Base-by-base conservation (phyloP, 1,284 basidiomycete species). In the Ceratobasidium sp. region DNA sequence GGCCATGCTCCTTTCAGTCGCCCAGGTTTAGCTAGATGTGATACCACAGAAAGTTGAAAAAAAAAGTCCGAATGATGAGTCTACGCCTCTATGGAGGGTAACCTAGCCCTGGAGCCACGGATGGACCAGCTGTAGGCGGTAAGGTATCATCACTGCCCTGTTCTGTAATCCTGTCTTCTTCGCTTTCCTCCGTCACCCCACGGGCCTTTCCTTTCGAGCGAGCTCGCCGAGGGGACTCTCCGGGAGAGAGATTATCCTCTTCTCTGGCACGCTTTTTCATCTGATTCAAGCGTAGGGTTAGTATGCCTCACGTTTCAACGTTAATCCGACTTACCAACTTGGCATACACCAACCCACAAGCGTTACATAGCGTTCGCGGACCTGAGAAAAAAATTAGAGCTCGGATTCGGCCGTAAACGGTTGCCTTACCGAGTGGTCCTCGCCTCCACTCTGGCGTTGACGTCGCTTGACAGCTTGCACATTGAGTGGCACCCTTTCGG, bases 391-490 rank as follows among this genome's bases (percentile, higher is more conserved):
- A 70, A 64, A 71, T 52, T 47, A 43, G 27, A 54, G 71, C 49
- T 52, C 20, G 17, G 49, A 71, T 25, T 79, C 35, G 32, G 17
- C 6, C 47, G 50, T 40, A 49, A 57, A 27, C 22, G 15, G n/a
- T 17, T 35, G 27, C 29, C 83, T 77, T 75, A 91, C 90, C 90
- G 79, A 92, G 78, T 15, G 90, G 90, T 0, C 90, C 90, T 73
- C 90, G 79, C 68, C 90, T 82, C 90, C 91, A 92, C 80, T 92
- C 90, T 4, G 90, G 90, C 69, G 91, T 92, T 67, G 90, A 87
- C n/a, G 90, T 92, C 70, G 90, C 90, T 73, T 81, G 83, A 78
- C 90, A 92, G 32, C 89, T 91, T 34, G 90, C 80, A 77, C 90
- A 92, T 40, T 84, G 87, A 91, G 91, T 22, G 84, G 57, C 20